Evolutionary conservation across 768 basidiomycete genomes (phyloP).

Genomic region (Strobilomyces echinocephalus): DNA sequence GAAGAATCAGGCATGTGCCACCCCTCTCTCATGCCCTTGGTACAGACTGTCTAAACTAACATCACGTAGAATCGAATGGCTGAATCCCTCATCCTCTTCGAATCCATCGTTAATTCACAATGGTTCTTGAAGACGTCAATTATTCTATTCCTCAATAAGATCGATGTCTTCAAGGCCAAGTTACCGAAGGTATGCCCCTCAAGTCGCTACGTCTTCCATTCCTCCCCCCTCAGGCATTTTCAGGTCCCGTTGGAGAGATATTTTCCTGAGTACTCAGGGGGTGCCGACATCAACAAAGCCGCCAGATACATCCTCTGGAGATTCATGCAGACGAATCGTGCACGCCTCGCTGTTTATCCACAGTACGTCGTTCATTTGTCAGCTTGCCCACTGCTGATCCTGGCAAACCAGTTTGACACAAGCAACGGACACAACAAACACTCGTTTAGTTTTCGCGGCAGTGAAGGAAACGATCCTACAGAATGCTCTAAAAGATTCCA

Average conservation of each 20-base stretch:
- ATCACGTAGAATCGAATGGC: constrained; percentile 61
- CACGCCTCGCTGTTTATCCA: constrained; percentile 81
- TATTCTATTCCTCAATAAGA: constrained; percentile 68
- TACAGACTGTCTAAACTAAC: background rate
- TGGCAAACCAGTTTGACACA: constrained; percentile 63
- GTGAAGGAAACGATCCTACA: constrained; percentile 78
- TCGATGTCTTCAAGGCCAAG: constrained; percentile 73
- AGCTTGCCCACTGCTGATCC: background rate
- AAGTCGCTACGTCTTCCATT: no score
- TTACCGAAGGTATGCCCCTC: constrained; percentile 51
- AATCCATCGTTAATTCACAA: constrained; percentile 72
- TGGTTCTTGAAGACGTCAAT: constrained; percentile 71
- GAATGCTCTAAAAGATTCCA: no score
- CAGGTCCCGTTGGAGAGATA: constrained; percentile 69
- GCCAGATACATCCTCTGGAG: constrained; percentile 93
- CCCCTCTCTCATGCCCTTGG: constrained; percentile 9
- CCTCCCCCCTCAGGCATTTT: no score
- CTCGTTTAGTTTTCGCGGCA: constrained; percentile 75
- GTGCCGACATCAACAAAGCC: constrained; percentile 86
- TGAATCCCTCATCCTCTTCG: constrained; percentile 70
- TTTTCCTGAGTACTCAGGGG: constrained; percentile 34
- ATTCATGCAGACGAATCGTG: constrained; percentile 88
- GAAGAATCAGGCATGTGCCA: constrained; percentile 5
- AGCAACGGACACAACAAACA: constrained; percentile 84
- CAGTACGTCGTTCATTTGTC: constrained; percentile 49